phyloP scores from a whole-genome alignment of 2,329 filamentous ascomycete genomes.

The Thielaviopsis ethacetica region DNA sequence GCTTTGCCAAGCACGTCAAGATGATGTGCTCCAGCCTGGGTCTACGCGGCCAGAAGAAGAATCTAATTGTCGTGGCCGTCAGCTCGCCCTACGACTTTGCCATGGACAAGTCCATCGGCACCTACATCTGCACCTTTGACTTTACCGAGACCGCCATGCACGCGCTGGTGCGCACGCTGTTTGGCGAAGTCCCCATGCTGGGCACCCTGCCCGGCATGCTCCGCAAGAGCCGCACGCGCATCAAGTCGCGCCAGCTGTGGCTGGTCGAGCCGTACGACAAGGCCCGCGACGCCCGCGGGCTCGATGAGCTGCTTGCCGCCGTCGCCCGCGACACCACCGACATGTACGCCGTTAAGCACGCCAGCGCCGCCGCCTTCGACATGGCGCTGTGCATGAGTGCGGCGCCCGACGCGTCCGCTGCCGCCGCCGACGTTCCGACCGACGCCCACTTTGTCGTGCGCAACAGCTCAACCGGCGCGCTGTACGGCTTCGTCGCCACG shows the following conservation, averaged over 20 bases:
- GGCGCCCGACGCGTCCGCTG: conserved; percentile 23
- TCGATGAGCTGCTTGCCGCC: conserved; percentile 59
- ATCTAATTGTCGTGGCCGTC: conserved; percentile 77
- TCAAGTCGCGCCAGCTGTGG: conserved; percentile 88
- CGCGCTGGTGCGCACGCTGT: conserved; percentile 66
- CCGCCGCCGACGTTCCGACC: conserved; percentile 30
- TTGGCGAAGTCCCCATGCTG: conserved; percentile 51
- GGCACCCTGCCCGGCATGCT: conserved; percentile 56
- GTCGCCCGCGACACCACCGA: conserved; percentile 51
- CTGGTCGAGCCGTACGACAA: conserved; percentile 79
- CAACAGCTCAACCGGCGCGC: conserved; percentile 77
- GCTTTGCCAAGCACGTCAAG: conserved; percentile 88
- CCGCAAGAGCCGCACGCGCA: conserved; percentile 70
- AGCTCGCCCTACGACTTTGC: conserved; percentile 96
- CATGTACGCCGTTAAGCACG: conserved; percentile 52
- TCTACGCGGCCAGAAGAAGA: conserved; percentile 66
- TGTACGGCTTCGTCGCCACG: conserved; percentile 74
- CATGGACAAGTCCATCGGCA: conserved; percentile 77
- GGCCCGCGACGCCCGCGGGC: conserved; percentile 53
- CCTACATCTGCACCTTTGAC: conserved; percentile 90
- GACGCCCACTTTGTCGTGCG: conserved; percentile 84
- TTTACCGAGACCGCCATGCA: conserved; percentile 86
- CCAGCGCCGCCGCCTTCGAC: conserved; percentile 60
- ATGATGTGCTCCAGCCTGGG: conserved; percentile 85
- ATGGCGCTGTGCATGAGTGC: conserved; percentile 24